Evolutionary conservation across 371 early-diverging fungal genomes (phyloP).

Genomic region (Syncephalastrum monosporum): DNA sequence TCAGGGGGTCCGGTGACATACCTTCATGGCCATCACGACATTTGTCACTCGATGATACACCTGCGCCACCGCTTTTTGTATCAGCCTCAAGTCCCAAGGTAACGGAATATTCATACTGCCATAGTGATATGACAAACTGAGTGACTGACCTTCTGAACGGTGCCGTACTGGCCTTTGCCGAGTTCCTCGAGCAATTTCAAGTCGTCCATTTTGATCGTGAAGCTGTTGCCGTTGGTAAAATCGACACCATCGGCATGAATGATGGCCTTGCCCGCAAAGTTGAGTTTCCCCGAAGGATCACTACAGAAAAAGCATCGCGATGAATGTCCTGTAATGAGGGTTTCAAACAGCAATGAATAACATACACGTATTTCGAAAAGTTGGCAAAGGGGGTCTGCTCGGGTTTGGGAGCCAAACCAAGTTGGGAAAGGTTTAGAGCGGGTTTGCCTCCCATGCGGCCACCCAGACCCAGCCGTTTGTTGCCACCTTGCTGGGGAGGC

Average conservation of each 20-base stretch:
- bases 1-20: constrained; percentile 13
- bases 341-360: not conserved
- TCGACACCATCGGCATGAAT: constrained; percentile 89
- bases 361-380: constrained; percentile 74
- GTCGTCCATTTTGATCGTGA: constrained; percentile 88
- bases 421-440: constrained; percentile 34
- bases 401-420: constrained; percentile 33
- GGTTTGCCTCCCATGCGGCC: constrained; percentile 29
- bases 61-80: constrained; percentile 7
- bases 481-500: constrained; percentile 8
- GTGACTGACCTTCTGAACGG: constrained; percentile 74
- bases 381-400: constrained; percentile 64
- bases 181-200: constrained; percentile 75
- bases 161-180: constrained; percentile 92
- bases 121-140: not conserved
- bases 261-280: constrained; percentile 90
- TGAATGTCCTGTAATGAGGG: not conserved
- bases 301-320: constrained; percentile 36
- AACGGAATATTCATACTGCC: not conserved
- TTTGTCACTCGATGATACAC: constrained; percentile 83
- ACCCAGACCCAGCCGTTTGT: constrained; percentile 8
- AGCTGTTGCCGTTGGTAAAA: constrained; percentile 85
- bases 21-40: constrained; percentile 93
- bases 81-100: not conserved
- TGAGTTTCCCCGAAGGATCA: constrained; percentile 86